Percentiles rank a stretch among this genome's conserved stretches.
Conservation (phyloP, 495 filamentous ascomycete genomes). For the Daldinia concentrica region DNA sequence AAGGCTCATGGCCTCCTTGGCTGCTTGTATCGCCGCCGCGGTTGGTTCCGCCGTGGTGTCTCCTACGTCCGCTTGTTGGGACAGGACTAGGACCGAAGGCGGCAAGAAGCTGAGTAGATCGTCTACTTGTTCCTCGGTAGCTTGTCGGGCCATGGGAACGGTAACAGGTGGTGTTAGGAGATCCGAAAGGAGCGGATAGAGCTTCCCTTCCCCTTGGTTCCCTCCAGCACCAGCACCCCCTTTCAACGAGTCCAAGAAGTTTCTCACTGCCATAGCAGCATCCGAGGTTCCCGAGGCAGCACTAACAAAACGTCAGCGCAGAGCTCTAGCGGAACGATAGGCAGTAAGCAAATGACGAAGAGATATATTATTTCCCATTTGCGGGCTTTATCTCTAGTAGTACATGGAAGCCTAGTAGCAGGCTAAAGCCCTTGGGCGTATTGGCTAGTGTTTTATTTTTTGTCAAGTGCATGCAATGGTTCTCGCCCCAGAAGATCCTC, state of each 20-base stretch:
- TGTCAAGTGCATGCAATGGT: slow-evolving; percentile 33
- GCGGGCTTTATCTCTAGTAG: slow-evolving; percentile 44
- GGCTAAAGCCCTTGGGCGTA: slow-evolving; percentile 8
- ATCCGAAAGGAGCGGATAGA: slow-evolving; percentile 87
- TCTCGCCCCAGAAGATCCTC: slow-evolving; percentile 31
- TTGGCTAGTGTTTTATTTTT: slow-evolving; percentile 27
- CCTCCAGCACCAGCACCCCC: slow-evolving; percentile 58
- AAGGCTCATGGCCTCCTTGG: slow-evolving; percentile 75
- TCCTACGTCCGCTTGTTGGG: slow-evolving; percentile 67
- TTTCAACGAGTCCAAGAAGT: slow-evolving; percentile 86
- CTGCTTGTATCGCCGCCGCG: slow-evolving; percentile 71
- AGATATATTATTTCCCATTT: slow-evolving; percentile 40
- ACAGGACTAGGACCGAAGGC: slow-evolving; percentile 69
- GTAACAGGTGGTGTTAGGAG: slow-evolving; percentile 81
- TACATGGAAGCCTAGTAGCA: slow-evolving; percentile 38
- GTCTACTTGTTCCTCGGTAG: slow-evolving; percentile 71
- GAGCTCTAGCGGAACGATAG: neutral
- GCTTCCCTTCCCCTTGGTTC: slow-evolving; percentile 60
- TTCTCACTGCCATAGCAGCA: slow-evolving; percentile 78
- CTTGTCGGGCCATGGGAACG: slow-evolving; percentile 75
- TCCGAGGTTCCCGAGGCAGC: slow-evolving; percentile 54
- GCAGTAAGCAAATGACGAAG: slow-evolving; percentile 21
- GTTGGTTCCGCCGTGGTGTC: slow-evolving; percentile 65
- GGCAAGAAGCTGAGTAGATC: slow-evolving; percentile 81
- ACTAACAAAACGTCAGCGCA: slow-evolving; percentile 53